Conservation (phyloP, 129 eudicot species). For the Arctium minus region DNA sequence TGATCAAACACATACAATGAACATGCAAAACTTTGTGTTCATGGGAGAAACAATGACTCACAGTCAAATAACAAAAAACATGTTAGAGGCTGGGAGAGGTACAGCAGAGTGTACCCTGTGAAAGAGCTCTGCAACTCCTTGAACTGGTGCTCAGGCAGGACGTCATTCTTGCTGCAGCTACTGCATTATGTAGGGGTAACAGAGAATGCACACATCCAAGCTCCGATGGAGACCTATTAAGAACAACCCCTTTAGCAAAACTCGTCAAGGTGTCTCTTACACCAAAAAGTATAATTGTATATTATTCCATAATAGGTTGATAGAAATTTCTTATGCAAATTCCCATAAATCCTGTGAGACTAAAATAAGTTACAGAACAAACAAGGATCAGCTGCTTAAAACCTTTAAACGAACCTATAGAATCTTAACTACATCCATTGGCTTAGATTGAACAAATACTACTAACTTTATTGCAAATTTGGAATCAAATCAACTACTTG, state of each 20-base stretch:
- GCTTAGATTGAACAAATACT: not conserved
- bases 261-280: not conserved
- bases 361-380: not conserved
- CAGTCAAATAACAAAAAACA: slow-evolving; percentile 28
- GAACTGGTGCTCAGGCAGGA: slow-evolving; percentile 78
- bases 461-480: not conserved
- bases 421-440: not conserved
- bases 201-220: slow-evolving; percentile 77
- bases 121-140: slow-evolving; percentile 82
- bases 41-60: slow-evolving; percentile 27
- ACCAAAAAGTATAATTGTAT: not conserved
- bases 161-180: slow-evolving; percentile 84
- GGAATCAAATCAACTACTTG: not conserved
- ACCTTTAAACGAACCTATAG: not conserved
- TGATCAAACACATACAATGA: slow-evolving; percentile 5
- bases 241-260: not conserved
- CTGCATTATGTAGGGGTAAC: slow-evolving; percentile 82
- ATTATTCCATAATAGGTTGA: not conserved
- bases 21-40: not conserved
- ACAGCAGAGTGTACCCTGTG: slow-evolving; percentile 91
- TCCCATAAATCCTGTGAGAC: not conserved
- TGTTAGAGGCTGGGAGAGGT: slow-evolving; percentile 73
- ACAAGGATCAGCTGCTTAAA: not conserved
- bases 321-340: not conserved
- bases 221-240: slow-evolving; percentile 61